A percentile compares a stretch with the other conserved stretches of the same genome.
phyloP scores from a whole-genome alignment of 306 rosid genomes.

The Trifolium dubium region DNA sequence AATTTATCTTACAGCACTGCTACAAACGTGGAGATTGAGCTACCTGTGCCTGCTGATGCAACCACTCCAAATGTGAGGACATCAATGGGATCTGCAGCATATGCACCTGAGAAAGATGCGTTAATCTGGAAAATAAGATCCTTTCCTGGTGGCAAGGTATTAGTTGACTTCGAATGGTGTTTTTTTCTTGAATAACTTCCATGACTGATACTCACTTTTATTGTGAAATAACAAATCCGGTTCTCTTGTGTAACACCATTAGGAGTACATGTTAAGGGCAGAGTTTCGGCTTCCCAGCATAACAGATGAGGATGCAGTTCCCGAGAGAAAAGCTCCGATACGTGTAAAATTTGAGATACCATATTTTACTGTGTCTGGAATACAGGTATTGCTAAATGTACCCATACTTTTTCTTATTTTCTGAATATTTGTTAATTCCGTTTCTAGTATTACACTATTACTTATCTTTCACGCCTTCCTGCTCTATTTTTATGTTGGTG shows the following conservation, averaged over 20 bases:
- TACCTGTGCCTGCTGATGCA: conserved; percentile 93
- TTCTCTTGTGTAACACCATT: conserved; percentile 40
- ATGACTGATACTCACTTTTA: conserved; percentile 19
- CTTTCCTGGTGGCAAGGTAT: conserved; percentile 99
- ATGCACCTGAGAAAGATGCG: conserved; percentile 97
- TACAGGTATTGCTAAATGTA: conserved; percentile 66
- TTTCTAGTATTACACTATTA: conserved; percentile 26
- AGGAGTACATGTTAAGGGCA: conserved; percentile 98
- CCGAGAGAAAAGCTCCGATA: conserved; percentile 95
- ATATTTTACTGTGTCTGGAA: conserved; percentile 95
- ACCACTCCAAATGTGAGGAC: conserved; percentile 92
- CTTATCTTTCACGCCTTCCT: conserved; percentile 3
- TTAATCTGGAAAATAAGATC: conserved; percentile 96
- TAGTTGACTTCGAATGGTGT: conserved; percentile 40
- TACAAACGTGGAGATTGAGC: conserved; percentile 93
- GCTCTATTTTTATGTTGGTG: conserved; percentile 23
- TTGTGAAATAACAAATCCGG: conserved; percentile 7
- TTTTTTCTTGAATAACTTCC: conserved; percentile 3
- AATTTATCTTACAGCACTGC: conserved; percentile 77
- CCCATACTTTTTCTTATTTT: neutral
- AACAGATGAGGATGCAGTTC: conserved; percentile 85
- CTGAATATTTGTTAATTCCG: conserved; percentile 6
- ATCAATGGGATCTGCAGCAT: conserved; percentile 96
- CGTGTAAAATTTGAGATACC: conserved; percentile 98
- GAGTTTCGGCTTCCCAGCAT: conserved; percentile 92